Conservation (phyloP, 2,329 filamentous ascomycete genomes). For the Curvularia sp. region DNA sequence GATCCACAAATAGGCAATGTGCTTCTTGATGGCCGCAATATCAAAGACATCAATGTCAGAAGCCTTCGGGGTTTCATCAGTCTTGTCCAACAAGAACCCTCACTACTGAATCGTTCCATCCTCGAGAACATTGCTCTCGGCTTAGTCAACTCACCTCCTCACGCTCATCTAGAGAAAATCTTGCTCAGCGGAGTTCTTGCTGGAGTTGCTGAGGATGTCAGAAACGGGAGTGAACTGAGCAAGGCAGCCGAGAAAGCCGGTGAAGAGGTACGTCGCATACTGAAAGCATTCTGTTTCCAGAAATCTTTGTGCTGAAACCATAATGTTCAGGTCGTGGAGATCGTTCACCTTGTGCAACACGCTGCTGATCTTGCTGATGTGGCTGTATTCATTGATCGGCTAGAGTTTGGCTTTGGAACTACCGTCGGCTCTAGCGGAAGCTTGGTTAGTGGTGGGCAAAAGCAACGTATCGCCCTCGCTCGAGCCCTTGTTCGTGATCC, state of each 20-base stretch:
- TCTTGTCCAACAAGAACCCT: slow-evolving; percentile 61
- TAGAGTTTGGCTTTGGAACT: slow-evolving; percentile 59
- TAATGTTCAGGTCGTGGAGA: slow-evolving; percentile 46
- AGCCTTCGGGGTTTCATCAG: slow-evolving; percentile 49
- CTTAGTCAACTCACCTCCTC: slow-evolving; percentile 53
- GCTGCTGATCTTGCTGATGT: slow-evolving; percentile 68
- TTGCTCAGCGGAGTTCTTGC: slow-evolving; percentile 61
- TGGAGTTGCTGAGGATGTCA: slow-evolving; percentile 61
- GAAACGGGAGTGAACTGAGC: slow-evolving; percentile 59
- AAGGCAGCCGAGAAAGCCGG: slow-evolving; percentile 26
- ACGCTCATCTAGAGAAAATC: slow-evolving; percentile 52
- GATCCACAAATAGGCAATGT: slow-evolving; percentile 60
- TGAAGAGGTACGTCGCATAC: slow-evolving; percentile 16
- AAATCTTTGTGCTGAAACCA: background rate
- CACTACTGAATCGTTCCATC: slow-evolving; percentile 60
- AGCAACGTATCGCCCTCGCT: slow-evolving; percentile 67
- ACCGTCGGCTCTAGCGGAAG: slow-evolving; percentile 63
- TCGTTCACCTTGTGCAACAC: slow-evolving; percentile 59
- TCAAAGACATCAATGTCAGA: slow-evolving; percentile 50
- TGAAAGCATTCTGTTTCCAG: background rate
- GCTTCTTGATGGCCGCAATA: slow-evolving; percentile 63
- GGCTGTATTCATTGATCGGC: slow-evolving; percentile 60
- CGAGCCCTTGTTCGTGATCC: slow-evolving; percentile 64
- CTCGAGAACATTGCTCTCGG: slow-evolving; percentile 63
- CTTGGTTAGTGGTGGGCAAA: slow-evolving; percentile 64